Conservation (phyloP, 1,284 basidiomycete genomes). For the Gyrodon tennesseensis region DNA sequence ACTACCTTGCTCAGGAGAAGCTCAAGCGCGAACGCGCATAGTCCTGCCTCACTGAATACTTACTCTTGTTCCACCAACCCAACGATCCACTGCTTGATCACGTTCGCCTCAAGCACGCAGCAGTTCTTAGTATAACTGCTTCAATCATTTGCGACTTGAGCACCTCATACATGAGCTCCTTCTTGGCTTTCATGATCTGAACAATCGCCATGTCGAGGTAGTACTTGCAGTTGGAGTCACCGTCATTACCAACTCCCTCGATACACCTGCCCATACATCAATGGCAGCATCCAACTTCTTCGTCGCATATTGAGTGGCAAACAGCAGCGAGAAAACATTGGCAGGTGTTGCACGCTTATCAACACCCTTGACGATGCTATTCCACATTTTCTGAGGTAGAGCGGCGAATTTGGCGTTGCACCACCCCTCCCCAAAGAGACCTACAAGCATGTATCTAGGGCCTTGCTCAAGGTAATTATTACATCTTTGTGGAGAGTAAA, state of each 20-base stretch:
- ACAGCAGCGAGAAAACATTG: slow-evolving; percentile 68
- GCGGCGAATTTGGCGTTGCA: slow-evolving; percentile 73
- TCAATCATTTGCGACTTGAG: slow-evolving; percentile 78
- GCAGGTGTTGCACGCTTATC: slow-evolving; percentile 62
- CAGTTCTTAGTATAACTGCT: slow-evolving; percentile 77
- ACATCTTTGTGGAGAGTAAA: slow-evolving; percentile 77
- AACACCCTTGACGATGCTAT: slow-evolving; percentile 68
- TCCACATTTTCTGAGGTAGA: slow-evolving; percentile 65
- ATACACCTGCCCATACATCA: slow-evolving; percentile 66
- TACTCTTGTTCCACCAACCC: slow-evolving; percentile 85
- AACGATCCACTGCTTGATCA: slow-evolving; percentile 84
- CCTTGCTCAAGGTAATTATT: slow-evolving; percentile 70
- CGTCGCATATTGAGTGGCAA: slow-evolving; percentile 64
- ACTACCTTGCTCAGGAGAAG: no score
- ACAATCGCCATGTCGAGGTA: slow-evolving; percentile 94
- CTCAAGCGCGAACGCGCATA: no score
- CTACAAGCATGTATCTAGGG: slow-evolving; percentile 71
- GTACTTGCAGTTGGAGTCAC: slow-evolving; percentile 81
- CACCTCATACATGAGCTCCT: slow-evolving; percentile 74
- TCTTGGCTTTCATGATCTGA: slow-evolving; percentile 90
- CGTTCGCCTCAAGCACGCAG: slow-evolving; percentile 69
- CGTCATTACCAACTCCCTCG: slow-evolving; percentile 62
- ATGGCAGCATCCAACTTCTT: slow-evolving; percentile 56
- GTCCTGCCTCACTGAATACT: no score
- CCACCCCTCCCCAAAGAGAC: slow-evolving; percentile 85